Conservation (phyloP, 495 filamentous ascomycete species). For the Aspergillus conjunctus region DNA sequence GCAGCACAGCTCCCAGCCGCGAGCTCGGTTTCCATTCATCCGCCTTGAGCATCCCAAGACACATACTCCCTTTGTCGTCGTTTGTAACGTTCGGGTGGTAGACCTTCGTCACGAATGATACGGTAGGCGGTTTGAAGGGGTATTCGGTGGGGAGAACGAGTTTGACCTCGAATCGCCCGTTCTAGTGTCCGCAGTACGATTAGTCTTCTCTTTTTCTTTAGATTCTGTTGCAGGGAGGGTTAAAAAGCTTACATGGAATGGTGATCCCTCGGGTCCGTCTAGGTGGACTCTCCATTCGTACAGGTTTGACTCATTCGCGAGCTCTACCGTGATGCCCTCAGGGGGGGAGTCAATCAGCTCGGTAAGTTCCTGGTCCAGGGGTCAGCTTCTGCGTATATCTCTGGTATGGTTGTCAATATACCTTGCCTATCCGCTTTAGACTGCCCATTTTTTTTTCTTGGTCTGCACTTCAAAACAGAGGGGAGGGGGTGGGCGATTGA, state of each 20-base stretch:
- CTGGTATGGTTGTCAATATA: conserved; percentile 24
- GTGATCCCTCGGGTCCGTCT: conserved; percentile 69
- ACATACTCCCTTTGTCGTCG: conserved; percentile 90
- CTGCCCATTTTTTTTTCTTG: conserved; percentile 47
- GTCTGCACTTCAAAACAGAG: conserved; percentile 14
- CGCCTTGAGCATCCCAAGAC: conserved; percentile 79
- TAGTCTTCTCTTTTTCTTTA: background rate
- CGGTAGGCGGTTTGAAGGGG: conserved; percentile 88
- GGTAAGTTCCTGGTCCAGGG: conserved; percentile 62
- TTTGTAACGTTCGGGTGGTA: conserved; percentile 99
- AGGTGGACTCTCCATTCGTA: conserved; percentile 83
- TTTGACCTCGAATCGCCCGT: conserved; percentile 76
- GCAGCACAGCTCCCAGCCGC: conserved; percentile 74
- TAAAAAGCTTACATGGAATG: conserved; percentile 62
- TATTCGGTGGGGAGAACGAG: conserved; percentile 81
- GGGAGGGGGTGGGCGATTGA: conserved; percentile 24
- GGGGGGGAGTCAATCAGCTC: conserved; percentile 68
- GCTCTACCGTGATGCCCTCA: conserved; percentile 62
- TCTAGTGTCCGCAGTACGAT: conserved; percentile 40
- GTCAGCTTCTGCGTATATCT: conserved; percentile 11
- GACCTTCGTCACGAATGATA: conserved; percentile 91
- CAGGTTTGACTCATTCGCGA: conserved; percentile 72
- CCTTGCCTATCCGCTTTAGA: conserved; percentile 66
- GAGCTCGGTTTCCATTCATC: conserved; percentile 96
- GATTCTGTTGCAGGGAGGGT: background rate